Conservation (phyloP, 257 asterid genomes). For the Petrea volubilis region DNA sequence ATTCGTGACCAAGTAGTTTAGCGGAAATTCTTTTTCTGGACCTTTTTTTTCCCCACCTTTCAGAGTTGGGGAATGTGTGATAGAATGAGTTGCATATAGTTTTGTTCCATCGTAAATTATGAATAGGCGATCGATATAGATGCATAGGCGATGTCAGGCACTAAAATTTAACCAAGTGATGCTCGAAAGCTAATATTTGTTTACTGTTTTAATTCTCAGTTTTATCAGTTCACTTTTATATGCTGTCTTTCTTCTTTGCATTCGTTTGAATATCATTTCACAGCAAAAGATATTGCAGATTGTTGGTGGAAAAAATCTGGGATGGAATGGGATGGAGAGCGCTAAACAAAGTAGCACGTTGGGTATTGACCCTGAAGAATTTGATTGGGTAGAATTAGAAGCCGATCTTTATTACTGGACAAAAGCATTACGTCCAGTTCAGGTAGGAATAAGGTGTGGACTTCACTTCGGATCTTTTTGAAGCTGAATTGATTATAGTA, state of each 20-base stretch:
- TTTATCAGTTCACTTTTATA: not conserved
- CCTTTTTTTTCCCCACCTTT: not conserved
- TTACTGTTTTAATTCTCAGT: not conserved
- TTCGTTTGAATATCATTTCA: not conserved
- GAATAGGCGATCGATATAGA: not conserved
- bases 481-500: slow-evolving; percentile 10
- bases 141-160: not conserved
- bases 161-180: not conserved
- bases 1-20: not conserved
- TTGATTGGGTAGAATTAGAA: slow-evolving; percentile 75
- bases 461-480: slow-evolving; percentile 18
- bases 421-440: slow-evolving; percentile 78
- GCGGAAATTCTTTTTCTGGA: not conserved
- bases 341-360: slow-evolving; percentile 36
- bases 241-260: slow-evolving; percentile 4
- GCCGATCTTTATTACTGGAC: slow-evolving; percentile 85
- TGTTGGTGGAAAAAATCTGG: slow-evolving; percentile 61
- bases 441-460: slow-evolving; percentile 60
- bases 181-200: not conserved
- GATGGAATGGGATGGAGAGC: slow-evolving; percentile 43
- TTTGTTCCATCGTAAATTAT: not conserved
- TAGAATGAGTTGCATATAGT: not conserved
- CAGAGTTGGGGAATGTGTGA: not conserved
- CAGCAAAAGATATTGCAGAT: slow-evolving; percentile 45
- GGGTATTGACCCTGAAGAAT: slow-evolving; percentile 45